Conservation (phyloP, 306 rosid genomes). For the Senna siamea region DNA sequence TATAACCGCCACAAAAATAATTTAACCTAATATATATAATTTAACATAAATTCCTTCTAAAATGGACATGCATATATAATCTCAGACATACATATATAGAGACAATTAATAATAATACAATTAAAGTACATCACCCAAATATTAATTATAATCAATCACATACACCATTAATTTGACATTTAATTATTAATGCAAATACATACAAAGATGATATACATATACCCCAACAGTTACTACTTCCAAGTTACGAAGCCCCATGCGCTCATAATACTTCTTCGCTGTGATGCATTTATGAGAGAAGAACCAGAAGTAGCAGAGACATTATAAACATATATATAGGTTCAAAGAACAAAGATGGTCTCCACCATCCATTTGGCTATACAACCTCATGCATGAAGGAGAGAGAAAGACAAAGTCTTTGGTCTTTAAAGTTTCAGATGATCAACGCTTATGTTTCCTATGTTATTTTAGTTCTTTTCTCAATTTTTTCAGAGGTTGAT, state of each 20-base stretch:
- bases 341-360: conserved; percentile 1
- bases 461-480: conserved; percentile 36
- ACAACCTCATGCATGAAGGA: conserved; percentile 38
- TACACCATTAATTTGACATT: too few species aligned
- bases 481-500: conserved; percentile 31
- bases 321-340: neutral
- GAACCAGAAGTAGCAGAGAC: neutral
- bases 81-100: too few species aligned
- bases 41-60: too few species aligned
- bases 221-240: neutral
- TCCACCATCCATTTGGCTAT: conserved; percentile 41
- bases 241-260: neutral
- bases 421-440: too few species aligned
- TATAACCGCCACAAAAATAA: too few species aligned
- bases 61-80: too few species aligned
- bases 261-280: neutral
- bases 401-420: conserved; percentile 16
- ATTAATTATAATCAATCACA: too few species aligned
- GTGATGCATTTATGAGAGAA: neutral
- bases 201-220: neutral
- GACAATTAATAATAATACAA: too few species aligned
- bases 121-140: too few species aligned
- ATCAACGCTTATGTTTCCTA: too few species aligned
- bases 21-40: too few species aligned
- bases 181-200: neutral